These are phyloP conservation scores for Phyllosticta citribraziliensis DNA, from an alignment of 2,329 filamentous ascomycete species.

Conservation along the genomic window DNA sequence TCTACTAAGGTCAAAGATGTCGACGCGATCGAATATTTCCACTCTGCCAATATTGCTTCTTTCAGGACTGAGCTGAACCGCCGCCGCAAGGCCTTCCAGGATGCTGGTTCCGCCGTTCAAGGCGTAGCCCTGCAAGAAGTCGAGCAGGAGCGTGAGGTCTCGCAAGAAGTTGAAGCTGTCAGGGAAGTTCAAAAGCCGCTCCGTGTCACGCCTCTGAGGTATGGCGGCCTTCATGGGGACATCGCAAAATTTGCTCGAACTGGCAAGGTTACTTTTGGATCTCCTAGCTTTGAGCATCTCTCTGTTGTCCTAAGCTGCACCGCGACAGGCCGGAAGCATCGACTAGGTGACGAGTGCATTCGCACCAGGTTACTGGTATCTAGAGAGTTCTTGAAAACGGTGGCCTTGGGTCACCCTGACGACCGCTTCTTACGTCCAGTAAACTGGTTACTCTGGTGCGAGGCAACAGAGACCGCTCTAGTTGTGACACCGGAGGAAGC, in stretches of 20 bases:
- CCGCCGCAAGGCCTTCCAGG: conserved; percentile 30
- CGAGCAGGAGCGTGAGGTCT: conserved; percentile 46
- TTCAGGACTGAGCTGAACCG: conserved; percentile 23
- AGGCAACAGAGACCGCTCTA: conserved; percentile 38
- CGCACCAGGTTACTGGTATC: conserved; percentile 31
- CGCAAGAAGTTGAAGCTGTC: conserved; percentile 47
- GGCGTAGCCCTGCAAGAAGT: conserved; percentile 50
- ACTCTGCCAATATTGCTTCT: conserved; percentile 6
- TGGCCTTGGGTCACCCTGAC: conserved; percentile 27
- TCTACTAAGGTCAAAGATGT: conserved; percentile 10
- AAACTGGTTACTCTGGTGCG: conserved; percentile 53
- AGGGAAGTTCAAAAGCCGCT: conserved; percentile 43
- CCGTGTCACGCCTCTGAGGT: conserved; percentile 31
- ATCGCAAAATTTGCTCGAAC: conserved; percentile 38
- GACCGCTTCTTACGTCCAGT: conserved; percentile 41
- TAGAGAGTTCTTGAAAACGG: conserved; percentile 40
- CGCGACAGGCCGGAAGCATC: conserved; percentile 27
- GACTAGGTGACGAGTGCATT: conserved; percentile 17
- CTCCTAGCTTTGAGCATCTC: background rate
- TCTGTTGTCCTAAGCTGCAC: conserved; percentile 19
- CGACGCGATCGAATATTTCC: background rate
- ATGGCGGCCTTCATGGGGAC: conserved; percentile 39
- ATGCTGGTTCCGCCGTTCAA: conserved; percentile 35
- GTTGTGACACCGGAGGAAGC: conserved; percentile 56
- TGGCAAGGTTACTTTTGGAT: conserved; percentile 27